Percentiles rank a stretch among this genome's conserved stretches.
phyloP scores from a whole-genome alignment of 2,329 filamentous ascomycete genomes.

The Alternaria conjuncta region DNA sequence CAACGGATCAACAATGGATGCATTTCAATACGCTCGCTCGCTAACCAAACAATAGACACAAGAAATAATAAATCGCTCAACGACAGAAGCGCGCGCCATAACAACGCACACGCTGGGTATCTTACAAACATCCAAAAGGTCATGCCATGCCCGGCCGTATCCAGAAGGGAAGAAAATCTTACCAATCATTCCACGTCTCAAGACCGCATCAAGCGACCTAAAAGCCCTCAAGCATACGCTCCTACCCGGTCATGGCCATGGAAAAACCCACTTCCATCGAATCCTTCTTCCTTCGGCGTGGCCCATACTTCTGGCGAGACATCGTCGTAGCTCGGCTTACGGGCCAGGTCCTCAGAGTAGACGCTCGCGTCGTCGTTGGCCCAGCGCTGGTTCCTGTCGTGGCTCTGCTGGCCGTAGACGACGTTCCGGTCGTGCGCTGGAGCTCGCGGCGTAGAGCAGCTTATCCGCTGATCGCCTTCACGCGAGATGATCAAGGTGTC shows the following conservation, averaged over 20 bases:
- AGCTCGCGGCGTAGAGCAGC: conserved; percentile 33
- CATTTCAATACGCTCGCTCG: neutral
- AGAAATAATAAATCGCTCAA: conserved; percentile 9
- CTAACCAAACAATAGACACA: conserved; percentile 5
- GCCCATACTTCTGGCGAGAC: conserved; percentile 42
- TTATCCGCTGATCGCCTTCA: conserved; percentile 30
- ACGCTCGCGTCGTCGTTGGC: conserved; percentile 12
- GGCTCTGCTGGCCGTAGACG: neutral
- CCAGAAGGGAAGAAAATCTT: neutral
- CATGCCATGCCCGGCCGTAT: neutral
- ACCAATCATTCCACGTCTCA: neutral
- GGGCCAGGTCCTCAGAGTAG: conserved; percentile 15
- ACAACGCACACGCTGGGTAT: conserved; percentile 17
- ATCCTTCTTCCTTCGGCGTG: conserved; percentile 48
- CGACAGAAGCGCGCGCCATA: neutral
- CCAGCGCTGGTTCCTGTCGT: neutral
- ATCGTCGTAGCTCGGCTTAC: conserved; percentile 27
- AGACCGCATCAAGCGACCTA: neutral
- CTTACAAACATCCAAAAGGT: conserved; percentile 13
- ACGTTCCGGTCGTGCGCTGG: conserved; percentile 3
- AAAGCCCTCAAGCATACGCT: conserved; percentile 3
- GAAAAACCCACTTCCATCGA: conserved; percentile 33
- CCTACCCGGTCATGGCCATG: neutral
- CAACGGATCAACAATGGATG: no score
- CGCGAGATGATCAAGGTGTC: conserved; percentile 31